phyloP scores from a whole-genome alignment of 148 eudicot genomes.

The Pharnaceum exiguum region DNA sequence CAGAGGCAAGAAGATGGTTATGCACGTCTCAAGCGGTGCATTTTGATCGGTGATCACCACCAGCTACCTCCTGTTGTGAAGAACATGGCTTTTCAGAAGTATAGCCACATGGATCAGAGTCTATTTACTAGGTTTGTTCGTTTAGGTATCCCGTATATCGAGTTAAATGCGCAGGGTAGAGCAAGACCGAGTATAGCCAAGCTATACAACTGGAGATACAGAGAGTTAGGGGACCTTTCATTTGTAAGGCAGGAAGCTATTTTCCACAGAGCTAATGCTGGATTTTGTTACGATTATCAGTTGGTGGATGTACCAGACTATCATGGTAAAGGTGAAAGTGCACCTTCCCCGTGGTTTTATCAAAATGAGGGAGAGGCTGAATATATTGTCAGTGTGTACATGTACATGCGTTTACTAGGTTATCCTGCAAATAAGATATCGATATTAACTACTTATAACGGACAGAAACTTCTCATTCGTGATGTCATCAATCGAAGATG shows the following conservation, averaged over 20 bases:
- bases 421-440: constrained; percentile 96
- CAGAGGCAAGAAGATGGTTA: constrained; percentile 98
- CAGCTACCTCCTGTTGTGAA: constrained; percentile 98
- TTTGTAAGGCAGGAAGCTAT: constrained; percentile 60
- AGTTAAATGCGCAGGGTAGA: constrained; percentile 99
- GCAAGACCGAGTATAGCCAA: constrained; percentile 93
- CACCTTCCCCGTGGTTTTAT: constrained; percentile 99
- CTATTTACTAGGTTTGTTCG: constrained; percentile 95
- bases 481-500: constrained; percentile 88
- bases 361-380: constrained; percentile 99
- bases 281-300: constrained; percentile 90
- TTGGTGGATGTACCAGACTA: constrained; percentile 93
- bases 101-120: constrained; percentile 99
- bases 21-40: constrained; percentile 96
- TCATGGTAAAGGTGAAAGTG: constrained; percentile 83
- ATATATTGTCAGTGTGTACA: constrained; percentile 86
- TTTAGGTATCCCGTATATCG: constrained; percentile 90
- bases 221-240: constrained; percentile 91
- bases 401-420: constrained; percentile 93
- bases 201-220: constrained; percentile 96
- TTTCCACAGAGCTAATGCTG: constrained; percentile 84
- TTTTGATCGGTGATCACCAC: constrained; percentile 98
- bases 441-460: constrained; percentile 93
- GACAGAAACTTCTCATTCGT: constrained; percentile 94
- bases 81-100: constrained; percentile 99